Base-by-base conservation (phyloP, 1,139 yeast genomes). In the Kodamaea fungicola region DNA sequence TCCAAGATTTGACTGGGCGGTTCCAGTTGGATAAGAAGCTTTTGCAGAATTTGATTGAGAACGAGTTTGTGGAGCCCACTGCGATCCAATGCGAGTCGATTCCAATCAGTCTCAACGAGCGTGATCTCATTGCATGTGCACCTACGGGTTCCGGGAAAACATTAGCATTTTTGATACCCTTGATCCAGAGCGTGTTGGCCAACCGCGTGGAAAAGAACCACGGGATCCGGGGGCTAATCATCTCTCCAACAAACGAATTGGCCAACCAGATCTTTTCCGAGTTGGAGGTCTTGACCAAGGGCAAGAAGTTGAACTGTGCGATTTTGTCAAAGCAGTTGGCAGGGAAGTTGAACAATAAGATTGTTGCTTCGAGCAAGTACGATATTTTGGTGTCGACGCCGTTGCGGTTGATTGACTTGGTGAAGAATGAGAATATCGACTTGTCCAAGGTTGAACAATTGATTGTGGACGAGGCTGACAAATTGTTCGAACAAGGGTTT, bases 131-230 rank as follows among this genome's bases (percentile, higher is more conserved):
- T 40, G 95, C 94, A 1, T 85, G 95, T 68, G 96, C 96, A 0
- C 96, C 96, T 30, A 88, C 96, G 0, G 96, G 96, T 49, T 84
- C 95, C 6, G 96, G 96, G 65, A 88, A 88, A 58, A 87, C 96
- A 0, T 67, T 89, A 35, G 96, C 97, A 32, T 92, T 85, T 57
- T 69, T 85, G 40, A 77, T 89, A 12, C 98, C 98, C 2, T 55
- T 90, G 48, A 63, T 92, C 10, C 95, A 88, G 51, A 69, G 69
- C 25, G 45, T 66, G 33, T 32, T 51, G 42, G 34, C 58, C 53
- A 40, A 39, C 19, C 52, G 47, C 6, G 58, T 55, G 13, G 49
- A 38, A 4, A 64, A 64, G 37, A 61, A 61, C 39, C 50, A 61
- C 38, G 87, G 84, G 1, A 67, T 86, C 21, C 72, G 86, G 50